A percentile compares a stretch with the other conserved stretches of the same genome.
Evolutionary conservation across 2,329 filamentous ascomycete species (phyloP).

Genomic region (Aspergillus neoniger): DNA sequence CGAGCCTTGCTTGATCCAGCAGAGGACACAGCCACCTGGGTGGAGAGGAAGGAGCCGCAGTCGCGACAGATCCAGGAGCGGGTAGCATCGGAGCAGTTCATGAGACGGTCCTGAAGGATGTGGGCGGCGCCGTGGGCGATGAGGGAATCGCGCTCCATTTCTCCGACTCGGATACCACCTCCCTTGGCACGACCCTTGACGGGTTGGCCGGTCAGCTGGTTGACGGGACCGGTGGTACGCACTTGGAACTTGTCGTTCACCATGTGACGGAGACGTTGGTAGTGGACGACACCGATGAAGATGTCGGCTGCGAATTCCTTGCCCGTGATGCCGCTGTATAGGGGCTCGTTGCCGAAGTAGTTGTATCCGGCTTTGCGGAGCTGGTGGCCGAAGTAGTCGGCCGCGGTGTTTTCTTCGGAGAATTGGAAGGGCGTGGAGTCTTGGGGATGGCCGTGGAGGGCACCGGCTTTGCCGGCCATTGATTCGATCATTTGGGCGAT

Average conservation of each 20-base stretch:
- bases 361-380: conserved; percentile 95
- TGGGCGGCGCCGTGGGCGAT: conserved; percentile 95
- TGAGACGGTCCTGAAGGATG: conserved; percentile 87
- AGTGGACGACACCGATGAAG: conserved; percentile 96
- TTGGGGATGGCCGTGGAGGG: conserved; percentile 91
- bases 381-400: conserved; percentile 94
- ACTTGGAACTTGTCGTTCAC: conserved; percentile 99
- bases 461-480: conserved; percentile 89
- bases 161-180: conserved; percentile 97
- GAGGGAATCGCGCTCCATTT: conserved; percentile 97
- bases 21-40: conserved; percentile 58
- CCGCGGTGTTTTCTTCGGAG: conserved; percentile 86
- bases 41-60: conserved; percentile 89
- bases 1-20: conserved; percentile 31
- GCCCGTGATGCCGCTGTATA: conserved; percentile 97
- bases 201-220: conserved; percentile 86
- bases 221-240: conserved; percentile 89
- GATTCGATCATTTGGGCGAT: conserved; percentile 99
- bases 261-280: conserved; percentile 98
- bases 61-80: conserved; percentile 84
- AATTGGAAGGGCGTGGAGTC: conserved; percentile 96
- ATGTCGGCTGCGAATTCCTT: conserved; percentile 93
- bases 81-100: conserved; percentile 96
- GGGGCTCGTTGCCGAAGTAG: conserved; percentile 96
- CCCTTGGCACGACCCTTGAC: conserved; percentile 96